A percentile compares a stretch with the other conserved stretches of the same genome.
Conservation (phyloP, 495 filamentous ascomycete species). For the Sphaerosporella brunnea region DNA sequence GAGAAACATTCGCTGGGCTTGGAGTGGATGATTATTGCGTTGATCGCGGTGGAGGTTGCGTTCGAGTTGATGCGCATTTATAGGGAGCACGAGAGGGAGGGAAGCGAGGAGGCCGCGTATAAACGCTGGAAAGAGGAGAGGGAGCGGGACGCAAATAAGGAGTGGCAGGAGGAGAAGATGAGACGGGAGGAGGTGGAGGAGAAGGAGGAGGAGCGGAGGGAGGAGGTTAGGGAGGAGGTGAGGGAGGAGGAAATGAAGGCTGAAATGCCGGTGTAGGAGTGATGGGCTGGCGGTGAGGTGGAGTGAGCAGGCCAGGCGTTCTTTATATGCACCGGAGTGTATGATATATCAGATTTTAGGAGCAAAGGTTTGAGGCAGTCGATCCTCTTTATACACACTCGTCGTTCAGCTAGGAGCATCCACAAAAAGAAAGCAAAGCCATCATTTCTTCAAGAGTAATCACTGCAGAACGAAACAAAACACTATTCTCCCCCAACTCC, state of each 20-base stretch:
- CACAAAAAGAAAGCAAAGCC: too few species aligned
- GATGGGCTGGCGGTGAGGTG: background rate
- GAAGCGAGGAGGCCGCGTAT: slow-evolving; percentile 27
- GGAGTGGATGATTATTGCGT: slow-evolving; percentile 93
- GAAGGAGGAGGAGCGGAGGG: too few species aligned
- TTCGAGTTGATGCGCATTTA: slow-evolving; percentile 48
- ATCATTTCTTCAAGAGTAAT: too few species aligned
- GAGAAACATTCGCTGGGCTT: slow-evolving; percentile 71
- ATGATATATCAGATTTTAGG: too few species aligned
- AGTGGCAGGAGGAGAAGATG: slow-evolving; percentile 15
- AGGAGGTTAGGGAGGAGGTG: too few species aligned
- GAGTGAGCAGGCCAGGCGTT: too few species aligned
- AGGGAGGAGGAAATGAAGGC: too few species aligned
- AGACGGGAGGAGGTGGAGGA: background rate
- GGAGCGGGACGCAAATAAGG: slow-evolving; percentile 16
- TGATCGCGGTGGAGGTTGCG: slow-evolving; percentile 79
- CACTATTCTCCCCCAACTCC: too few species aligned
- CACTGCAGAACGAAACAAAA: background rate
- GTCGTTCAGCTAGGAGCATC: too few species aligned
- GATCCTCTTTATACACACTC: too few species aligned
- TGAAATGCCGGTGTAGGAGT: background rate
- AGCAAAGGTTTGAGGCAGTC: too few species aligned
- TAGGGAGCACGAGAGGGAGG: slow-evolving; percentile 36
- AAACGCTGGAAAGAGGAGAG: slow-evolving; percentile 15
- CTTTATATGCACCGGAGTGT: too few species aligned